Base-by-base conservation (phyloP, 345 rosid species). In the Chamaenerion angustifolium region DNA sequence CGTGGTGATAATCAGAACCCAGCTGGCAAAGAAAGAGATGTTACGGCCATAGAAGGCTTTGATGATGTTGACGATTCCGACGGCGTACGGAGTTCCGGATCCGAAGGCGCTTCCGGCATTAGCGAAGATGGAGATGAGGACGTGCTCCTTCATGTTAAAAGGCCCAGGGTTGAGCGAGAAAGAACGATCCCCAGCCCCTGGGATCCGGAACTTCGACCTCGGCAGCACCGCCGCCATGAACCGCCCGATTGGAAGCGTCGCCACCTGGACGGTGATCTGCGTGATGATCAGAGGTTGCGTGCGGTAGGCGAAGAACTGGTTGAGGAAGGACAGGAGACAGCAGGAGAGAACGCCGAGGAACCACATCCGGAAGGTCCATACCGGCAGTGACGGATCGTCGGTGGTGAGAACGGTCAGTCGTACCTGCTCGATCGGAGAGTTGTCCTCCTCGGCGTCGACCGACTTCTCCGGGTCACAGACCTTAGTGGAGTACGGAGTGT, bases 351-450 rank as follows among this genome's bases (percentile, higher is more conserved):
- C 52, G 17, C 96, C 94, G 52, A 88, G 49, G 62, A 75, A 67
- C 94, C 94, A 88, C 92, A 84, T 82, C 52, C 96, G 68, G 58
- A 84, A 88, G 12, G 96, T 88, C 92, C 94, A 85, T 18, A 85
- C 86, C 1, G 97, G 87, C 16, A 78, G 76, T 19, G 74, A 70
- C 0, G 81, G 83, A 51, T 88, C 93, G 65, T 85, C 97, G 27
- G 85, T 67, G 78, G 75, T 80, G 52, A 71, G 56, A 4, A 88
- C 97, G 8, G 89, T 85, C 40, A 88, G 62, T 16, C 89, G 74
- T 63, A 88, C 97, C 64, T 88, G 61, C 59, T 88, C 97, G 8
- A 85, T 65, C 2, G 95, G 93, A 0, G 86, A 88, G 23, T 57
- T 43, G n/a, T 81, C 88, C 10, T 79, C 85, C 6, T 65, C 76